Conservation (phyloP, 257 asterid species). For the Salvia rosmarinus region DNA sequence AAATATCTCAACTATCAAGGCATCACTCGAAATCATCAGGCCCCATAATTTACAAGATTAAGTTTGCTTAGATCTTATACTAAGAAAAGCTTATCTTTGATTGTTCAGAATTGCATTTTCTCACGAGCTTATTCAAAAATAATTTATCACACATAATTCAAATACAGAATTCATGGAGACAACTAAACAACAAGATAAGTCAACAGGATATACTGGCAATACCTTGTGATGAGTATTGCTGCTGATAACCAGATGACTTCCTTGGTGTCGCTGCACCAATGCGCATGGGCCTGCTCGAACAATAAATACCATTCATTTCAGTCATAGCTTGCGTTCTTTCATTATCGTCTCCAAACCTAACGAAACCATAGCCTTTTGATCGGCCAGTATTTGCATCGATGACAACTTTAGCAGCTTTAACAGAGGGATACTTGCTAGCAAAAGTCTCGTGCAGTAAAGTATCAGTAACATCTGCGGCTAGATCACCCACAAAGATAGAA, state of each 20-base stretch:
- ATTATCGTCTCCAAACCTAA: conserved; percentile 88
- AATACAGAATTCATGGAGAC: neutral
- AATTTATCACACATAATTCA: neutral
- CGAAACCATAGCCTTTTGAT: conserved; percentile 92
- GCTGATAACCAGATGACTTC: conserved; percentile 76
- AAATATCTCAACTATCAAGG: neutral
- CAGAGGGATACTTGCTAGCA: conserved; percentile 71
- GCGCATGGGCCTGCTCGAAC: conserved; percentile 92
- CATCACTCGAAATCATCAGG: neutral
- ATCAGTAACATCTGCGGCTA: conserved; percentile 93
- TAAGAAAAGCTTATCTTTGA: neutral
- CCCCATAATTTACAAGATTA: neutral
- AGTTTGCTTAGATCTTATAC: neutral
- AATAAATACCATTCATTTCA: conserved; percentile 84
- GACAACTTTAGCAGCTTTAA: conserved; percentile 90
- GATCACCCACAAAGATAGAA: conserved; percentile 91
- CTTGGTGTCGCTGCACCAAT: conserved; percentile 91
- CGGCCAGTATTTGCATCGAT: conserved; percentile 86
- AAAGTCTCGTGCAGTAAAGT: conserved; percentile 79
- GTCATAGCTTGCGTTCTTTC: conserved; percentile 86
- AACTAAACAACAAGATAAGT: conserved; percentile 15
- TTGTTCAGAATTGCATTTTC: neutral
- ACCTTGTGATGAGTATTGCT: conserved; percentile 79
- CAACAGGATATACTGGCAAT: conserved; percentile 23
- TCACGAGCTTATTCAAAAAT: neutral